Base-by-base conservation (phyloP, 768 basidiomycete species). In the Russula earlei region DNA sequence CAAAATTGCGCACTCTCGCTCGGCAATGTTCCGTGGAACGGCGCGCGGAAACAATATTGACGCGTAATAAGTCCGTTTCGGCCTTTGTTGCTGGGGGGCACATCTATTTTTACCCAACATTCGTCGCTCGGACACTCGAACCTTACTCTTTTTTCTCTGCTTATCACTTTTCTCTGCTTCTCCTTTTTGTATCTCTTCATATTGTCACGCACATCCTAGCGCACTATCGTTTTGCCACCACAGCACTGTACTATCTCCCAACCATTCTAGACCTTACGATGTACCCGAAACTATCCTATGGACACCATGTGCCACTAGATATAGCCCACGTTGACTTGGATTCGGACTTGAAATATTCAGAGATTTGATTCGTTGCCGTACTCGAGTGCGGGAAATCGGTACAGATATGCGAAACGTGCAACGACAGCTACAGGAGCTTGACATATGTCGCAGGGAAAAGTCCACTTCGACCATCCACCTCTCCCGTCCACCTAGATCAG, bases 1-100 rank as follows among this genome's bases (percentile, higher is more conserved):
- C 51, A 69, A 73, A 48, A 64, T 77, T 41, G 72, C 76, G 52
- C 74, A 73, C 56, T 76, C 75, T 47, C 71, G 70, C 61, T 76
- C 75, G 48, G 70, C 72, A 54, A 68, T 76, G 52, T 70, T 77
- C 65, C 72, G 75, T 27, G 56, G 62, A 27, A 31, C 25, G 29
- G 48, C 51, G 27, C 57, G 47, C 42, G 57, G 52, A 33, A 49
- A 43, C 36, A 20, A 12, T 19, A 34, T 27, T 44, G 52, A 52
- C 29, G 33, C 49, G 4, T 55, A 40, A 38, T 6, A 25, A 17
- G n/a, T 38, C 25, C 8, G 19, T 24, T 48, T 37, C 29, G 5
- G 27, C 40, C 55, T 44, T 58, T 51, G 40, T 29, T 59, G 49
- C 34, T 58, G 52, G 57, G 44, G 57, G 57, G 41, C 41, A 54